Percentiles rank a stretch among this genome's conserved stretches.
Evolutionary conservation across 2,329 filamentous ascomycete species (phyloP).

Genomic region (Coniella lustricola): DNA sequence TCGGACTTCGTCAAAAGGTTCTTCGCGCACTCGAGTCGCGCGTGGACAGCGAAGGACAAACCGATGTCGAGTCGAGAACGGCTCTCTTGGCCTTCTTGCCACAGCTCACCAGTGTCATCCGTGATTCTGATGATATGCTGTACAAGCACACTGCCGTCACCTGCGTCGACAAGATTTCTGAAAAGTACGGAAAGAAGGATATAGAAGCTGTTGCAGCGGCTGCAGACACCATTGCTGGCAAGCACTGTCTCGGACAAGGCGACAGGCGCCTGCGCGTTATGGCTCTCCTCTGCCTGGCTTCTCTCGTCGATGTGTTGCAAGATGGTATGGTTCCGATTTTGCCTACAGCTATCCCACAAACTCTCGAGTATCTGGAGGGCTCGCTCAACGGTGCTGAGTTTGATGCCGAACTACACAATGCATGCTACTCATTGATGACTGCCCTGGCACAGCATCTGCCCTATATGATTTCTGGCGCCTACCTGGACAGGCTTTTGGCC

Average conservation of each 20-base stretch:
- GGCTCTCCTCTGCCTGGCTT: slow-evolving; percentile 83
- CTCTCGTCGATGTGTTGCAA: slow-evolving; percentile 78
- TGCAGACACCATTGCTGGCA: slow-evolving; percentile 68
- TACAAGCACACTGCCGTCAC: slow-evolving; percentile 81
- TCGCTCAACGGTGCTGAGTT: slow-evolving; percentile 48
- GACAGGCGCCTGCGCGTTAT: slow-evolving; percentile 71
- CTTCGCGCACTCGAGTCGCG: slow-evolving; percentile 74
- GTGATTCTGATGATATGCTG: slow-evolving; percentile 61
- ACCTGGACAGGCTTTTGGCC: slow-evolving; percentile 64
- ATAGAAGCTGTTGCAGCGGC: slow-evolving; percentile 67
- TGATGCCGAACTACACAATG: slow-evolving; percentile 66
- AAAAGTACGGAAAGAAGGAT: slow-evolving; percentile 93
- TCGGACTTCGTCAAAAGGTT: slow-evolving; percentile 71
- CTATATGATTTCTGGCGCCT: slow-evolving; percentile 75
- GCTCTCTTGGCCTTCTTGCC: slow-evolving; percentile 74
- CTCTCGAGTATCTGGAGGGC: slow-evolving; percentile 62
- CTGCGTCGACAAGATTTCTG: slow-evolving; percentile 86
- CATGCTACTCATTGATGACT: slow-evolving; percentile 72
- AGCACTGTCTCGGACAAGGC: slow-evolving; percentile 66
- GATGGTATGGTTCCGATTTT: slow-evolving; percentile 81
- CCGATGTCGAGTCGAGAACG: slow-evolving; percentile 59
- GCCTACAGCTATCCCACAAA: slow-evolving; percentile 65
- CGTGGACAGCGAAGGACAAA: slow-evolving; percentile 64
- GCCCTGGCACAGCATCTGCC: slow-evolving; percentile 76
- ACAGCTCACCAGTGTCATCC: slow-evolving; percentile 68